A percentile compares a stretch with the other conserved stretches of the same genome.
Evolutionary conservation across 352 stramenopile species (phyloP).

Genomic region (Phytophthora syringae): DNA sequence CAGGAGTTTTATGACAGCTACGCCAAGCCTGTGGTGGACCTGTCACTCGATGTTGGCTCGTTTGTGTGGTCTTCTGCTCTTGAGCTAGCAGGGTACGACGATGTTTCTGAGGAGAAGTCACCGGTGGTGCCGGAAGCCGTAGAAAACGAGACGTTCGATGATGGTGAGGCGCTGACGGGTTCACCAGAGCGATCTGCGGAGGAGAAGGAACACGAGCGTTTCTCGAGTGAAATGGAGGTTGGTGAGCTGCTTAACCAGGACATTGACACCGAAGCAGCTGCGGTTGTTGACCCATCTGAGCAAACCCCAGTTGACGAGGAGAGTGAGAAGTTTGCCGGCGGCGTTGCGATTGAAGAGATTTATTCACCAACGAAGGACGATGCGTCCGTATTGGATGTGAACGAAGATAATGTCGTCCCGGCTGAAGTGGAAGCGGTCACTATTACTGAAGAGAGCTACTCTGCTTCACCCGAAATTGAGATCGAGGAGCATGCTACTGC

Average conservation of each 20-base stretch:
- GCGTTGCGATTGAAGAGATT: background rate
- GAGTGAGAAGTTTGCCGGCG: background rate
- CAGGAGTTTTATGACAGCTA: slow-evolving; percentile 44
- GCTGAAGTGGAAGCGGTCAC: slow-evolving; percentile 7
- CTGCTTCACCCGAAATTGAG: background rate
- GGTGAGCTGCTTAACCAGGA: slow-evolving; percentile 7
- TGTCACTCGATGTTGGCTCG: slow-evolving; percentile 29
- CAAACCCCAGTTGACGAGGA: slow-evolving; percentile 8
- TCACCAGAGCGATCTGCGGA: slow-evolving; percentile 7
- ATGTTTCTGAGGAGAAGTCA: slow-evolving; percentile 6
- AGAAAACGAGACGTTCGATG: slow-evolving; percentile 5
- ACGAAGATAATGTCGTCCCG: background rate
- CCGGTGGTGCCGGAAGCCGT: background rate
- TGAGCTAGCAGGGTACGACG: slow-evolving; percentile 21
- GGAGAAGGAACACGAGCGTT: slow-evolving; percentile 16
- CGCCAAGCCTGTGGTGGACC: slow-evolving; percentile 44
- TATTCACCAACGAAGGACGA: background rate
- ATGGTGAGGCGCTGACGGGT: background rate
- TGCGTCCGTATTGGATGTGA: background rate
- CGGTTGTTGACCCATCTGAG: background rate
- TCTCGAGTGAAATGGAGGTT: background rate
- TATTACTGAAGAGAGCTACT: slow-evolving; percentile 1
- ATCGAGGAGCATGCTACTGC: slow-evolving; percentile 4
- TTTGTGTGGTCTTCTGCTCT: slow-evolving; percentile 41
- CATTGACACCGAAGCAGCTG: slow-evolving; percentile 5